Percentiles rank a stretch among this genome's conserved stretches.
phyloP scores from a whole-genome alignment of 2,329 filamentous ascomycete species.

The Sporothrix schenckii region DNA sequence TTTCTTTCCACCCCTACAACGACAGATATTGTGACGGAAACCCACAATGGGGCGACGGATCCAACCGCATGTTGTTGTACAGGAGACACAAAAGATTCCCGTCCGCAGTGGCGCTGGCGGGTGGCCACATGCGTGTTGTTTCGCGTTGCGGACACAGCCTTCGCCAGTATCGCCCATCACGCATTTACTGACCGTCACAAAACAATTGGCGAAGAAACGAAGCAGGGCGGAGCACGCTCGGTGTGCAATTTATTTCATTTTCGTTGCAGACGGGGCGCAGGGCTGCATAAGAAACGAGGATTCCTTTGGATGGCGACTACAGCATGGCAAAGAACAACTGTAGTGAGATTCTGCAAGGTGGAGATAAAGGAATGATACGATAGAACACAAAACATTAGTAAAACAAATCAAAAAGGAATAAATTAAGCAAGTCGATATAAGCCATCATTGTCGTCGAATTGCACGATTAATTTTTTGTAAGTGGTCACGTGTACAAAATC shows the following conservation, averaged over 20 bases:
- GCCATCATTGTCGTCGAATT: neutral
- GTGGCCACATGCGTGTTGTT: slow-evolving; percentile 5
- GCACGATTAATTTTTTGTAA: neutral
- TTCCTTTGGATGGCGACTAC: neutral
- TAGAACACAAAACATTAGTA: too few species aligned
- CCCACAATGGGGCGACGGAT: neutral
- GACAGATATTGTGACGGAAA: neutral
- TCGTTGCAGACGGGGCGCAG: neutral
- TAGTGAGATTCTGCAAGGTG: too few species aligned
- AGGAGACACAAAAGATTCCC: neutral
- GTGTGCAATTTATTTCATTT: neutral
- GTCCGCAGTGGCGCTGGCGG: slow-evolving; percentile 2
- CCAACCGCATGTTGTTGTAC: neutral
- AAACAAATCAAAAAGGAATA: neutral
- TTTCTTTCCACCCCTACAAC: neutral
- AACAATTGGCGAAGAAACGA: neutral
- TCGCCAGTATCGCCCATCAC: neutral
- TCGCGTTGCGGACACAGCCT: neutral
- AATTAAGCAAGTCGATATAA: too few species aligned
- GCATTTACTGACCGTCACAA: neutral
- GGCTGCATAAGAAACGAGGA: neutral
- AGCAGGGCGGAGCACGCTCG: neutral
- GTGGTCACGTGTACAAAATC: neutral
- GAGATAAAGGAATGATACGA: too few species aligned
- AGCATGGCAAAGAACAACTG: neutral